Percentiles rank a stretch among this genome's conserved stretches.
Conservation (phyloP, 169 alveolate species). For the Cardiosporidium cionae region DNA sequence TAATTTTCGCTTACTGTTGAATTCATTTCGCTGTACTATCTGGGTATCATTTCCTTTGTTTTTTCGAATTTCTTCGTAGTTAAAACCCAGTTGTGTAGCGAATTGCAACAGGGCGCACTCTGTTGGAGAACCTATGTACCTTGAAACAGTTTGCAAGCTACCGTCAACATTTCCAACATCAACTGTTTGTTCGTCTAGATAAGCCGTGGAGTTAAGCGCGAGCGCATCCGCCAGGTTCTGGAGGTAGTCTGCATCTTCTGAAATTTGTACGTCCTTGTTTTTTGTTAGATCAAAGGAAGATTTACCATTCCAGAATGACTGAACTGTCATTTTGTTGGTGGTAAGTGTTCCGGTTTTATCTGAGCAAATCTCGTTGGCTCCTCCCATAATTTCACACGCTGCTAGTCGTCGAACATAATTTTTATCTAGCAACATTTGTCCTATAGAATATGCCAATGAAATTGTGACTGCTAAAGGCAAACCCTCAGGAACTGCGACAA, state of each 20-base stretch:
- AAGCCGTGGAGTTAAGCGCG: conserved; percentile 55
- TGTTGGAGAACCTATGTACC: conserved; percentile 58
- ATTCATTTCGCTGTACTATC: conserved; percentile 38
- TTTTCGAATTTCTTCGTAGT: conserved; percentile 18
- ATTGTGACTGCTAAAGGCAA: conserved; percentile 87
- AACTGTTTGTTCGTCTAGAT: conserved; percentile 17
- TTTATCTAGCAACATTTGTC: conserved; percentile 73
- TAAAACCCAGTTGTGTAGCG: conserved; percentile 21
- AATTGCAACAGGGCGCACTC: conserved; percentile 71
- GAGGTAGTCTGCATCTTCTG: conserved; percentile 11
- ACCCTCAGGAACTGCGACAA: conserved; percentile 88
- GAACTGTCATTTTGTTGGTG: conserved; percentile 90
- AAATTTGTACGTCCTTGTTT: background rate
- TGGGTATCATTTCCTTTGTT: conserved; percentile 2
- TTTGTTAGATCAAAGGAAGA: background rate
- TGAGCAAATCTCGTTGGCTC: conserved; percentile 93
- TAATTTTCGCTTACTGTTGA: conserved; percentile 60
- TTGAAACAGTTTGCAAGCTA: background rate
- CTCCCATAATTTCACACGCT: conserved; percentile 87
- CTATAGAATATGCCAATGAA: conserved; percentile 71
- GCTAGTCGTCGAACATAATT: conserved; percentile 37
- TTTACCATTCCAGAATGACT: conserved; percentile 40
- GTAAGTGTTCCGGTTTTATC: conserved; percentile 98
- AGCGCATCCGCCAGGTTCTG: conserved; percentile 23
- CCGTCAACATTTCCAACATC: background rate